Base-by-base conservation (phyloP, 2,329 filamentous ascomycete genomes). In the Ophiostoma novo-ulmi region DNA sequence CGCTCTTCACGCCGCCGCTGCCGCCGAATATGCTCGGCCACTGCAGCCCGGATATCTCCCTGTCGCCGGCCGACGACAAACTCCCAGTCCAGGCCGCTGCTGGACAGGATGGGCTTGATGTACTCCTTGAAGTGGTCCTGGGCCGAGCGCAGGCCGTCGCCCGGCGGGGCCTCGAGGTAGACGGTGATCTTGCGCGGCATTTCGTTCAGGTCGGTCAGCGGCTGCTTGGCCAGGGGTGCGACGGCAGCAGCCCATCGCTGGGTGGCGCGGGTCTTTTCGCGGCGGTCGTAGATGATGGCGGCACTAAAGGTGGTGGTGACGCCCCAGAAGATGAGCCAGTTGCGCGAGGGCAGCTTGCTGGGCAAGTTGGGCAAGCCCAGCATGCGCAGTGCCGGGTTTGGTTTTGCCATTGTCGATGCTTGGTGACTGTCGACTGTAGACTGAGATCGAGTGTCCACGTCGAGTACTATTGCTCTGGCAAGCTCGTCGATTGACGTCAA, bases 91-190 rank as follows among this genome's bases (percentile, higher is more conserved):
- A 98, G 82, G 0, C 94, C 94, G 1, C 92, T 94, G 2, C 93
- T 91, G 4, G 95, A 91, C 55, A 99, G 82, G 36, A 99, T 87
- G 1, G 95, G 95, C 83, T 98, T 98, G 63, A 97, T 87, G 78
- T 97, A 99, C 79, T 97, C 92, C 77, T 93, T 90, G 80, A 97
- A 99, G 80, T 98, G 94, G 75, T 98, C 93, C 76, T 97, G 91
- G n/a, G 94, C 92, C 61, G 87, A 81, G 71, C 93, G 87, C 70
- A 98, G 82, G 5, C 92, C 90, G 80, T 98, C 94, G 14, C 90
- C 92, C 0, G 95, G 95, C 6, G 95, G 94, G 4, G 91, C 90
- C 73, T 92, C 88, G 70, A 99, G 84, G 79, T 92, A 95, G 71
- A 99, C 86, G 52, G 93, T 94, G 74, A 99, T 83, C 77, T 90